Base-by-base conservation (phyloP, 768 basidiomycete genomes). In the Cystofilobasidium ferigula region DNA sequence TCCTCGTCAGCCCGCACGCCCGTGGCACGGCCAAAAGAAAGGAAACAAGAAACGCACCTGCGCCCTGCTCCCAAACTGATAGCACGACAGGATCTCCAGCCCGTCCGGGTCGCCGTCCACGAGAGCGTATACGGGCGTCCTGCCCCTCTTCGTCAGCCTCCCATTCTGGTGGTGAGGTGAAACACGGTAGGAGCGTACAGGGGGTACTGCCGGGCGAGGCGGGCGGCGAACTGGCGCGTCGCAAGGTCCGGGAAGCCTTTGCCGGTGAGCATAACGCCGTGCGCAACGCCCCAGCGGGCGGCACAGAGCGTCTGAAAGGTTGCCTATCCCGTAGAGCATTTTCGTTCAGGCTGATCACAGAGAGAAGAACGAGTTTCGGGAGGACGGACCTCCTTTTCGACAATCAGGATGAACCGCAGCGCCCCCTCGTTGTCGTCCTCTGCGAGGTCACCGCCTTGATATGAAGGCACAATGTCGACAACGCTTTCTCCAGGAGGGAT, bases 221-320 rank as follows among this genome's bases (percentile, higher is more conserved):
- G 83, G 64, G 84, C 84, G 53, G 93, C 82, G 9, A 98, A 80
- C 69, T 93, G 85, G 9, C 91, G 82, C 0, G 95, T 94, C 3
- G 91, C 86, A 5, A 95, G 76, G 73, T 99, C 95, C 0, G 95
- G 95, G 76, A 94, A 98, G 3, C 95, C 95, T 74, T 95, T 98
- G 0, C 95, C 95, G 6, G 92, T 94, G 71, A 94, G 81, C 48
- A 91, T 78, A 24, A 92, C 73, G 1, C 90, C 92, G 42, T 87
- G 86, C 0, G 83, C 81, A 48, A 85, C 73, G 7, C 83, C 78
- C 61, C 92, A 77, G 26, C 76, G 76, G 20, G 84, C 69, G 47
- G 80, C 79, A 71, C 85, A 86, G 1, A 98, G 80, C 0, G 89
- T 87, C 72, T 92, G 88, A 74, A 97, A 98, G n/a, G 95, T 83